Evolutionary conservation across 108 stramenopile genomes (phyloP), one percentile per base, ranked within the genome.

Genomic region (Skeletonema costatum): DNA sequence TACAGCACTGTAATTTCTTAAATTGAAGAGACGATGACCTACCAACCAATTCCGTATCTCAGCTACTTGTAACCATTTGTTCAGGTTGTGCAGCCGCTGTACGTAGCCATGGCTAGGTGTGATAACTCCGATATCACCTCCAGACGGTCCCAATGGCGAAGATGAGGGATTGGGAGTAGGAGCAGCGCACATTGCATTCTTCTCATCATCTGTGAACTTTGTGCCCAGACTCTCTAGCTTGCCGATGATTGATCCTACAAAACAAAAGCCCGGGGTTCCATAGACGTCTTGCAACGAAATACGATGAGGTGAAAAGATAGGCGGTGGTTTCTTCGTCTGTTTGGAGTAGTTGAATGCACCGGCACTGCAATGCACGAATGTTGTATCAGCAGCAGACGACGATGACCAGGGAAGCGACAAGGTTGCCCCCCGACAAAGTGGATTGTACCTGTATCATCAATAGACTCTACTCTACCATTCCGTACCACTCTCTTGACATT

Each of bases 11-110:
- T 60, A 62, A 62, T 64, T 4, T 10, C 62, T 32, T 9, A 71
- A 62, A 31, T 71, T 71, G 70, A 71, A 71, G 4, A 71, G 60
- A 17, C 70, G 70, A 64, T 71, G 70, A 7, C 60, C 60, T 71
- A 33, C 61, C 60, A 71, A 35, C 70, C 70, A 71, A 16, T 14
- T 7, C 44, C 17, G 11, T 35, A 71, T n/a, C 44, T 71, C 70
- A 3, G 70, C 25, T 17, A 71, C 70, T 32, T 62, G 16, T 11
- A 62, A 30, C 70, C 70, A 71, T 13, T 32, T 56, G 11, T 32
- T 33, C 70, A 71, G 8, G 30, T 71, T 71, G n/a, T 0, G 25
- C 1, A 71, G 25, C 12, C 70, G 58, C 70, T 71, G 70, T 5
- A 70, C 70, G 17, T 30, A 64, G 60, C 70, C 70, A 33, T 32